A percentile compares a stretch with the other conserved stretches of the same genome.
phyloP scores from a whole-genome alignment of 2,329 filamentous ascomycete genomes.

The Aspergillus cejpii region DNA sequence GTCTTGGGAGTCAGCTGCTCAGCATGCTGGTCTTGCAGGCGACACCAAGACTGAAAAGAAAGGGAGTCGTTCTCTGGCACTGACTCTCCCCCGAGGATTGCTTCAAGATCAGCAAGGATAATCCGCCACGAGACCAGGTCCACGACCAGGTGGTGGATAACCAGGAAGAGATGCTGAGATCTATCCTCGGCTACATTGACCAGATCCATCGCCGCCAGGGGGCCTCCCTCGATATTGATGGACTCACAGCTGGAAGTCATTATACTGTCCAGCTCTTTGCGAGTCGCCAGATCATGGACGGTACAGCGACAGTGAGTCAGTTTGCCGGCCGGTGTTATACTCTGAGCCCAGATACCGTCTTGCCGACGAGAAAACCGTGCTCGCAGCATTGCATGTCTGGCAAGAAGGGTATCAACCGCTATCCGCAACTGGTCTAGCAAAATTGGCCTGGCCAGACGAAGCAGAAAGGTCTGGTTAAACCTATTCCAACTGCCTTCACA shows the following conservation, averaged over 20 bases:
- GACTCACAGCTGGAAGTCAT: neutral
- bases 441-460: slow-evolving; percentile 6
- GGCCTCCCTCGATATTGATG: slow-evolving; percentile 2
- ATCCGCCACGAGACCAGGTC: slow-evolving; percentile 5
- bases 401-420: neutral
- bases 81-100: neutral
- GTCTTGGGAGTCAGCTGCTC: neutral
- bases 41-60: neutral
- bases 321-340: neutral
- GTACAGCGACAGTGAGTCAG: neutral
- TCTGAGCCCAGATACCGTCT: neutral
- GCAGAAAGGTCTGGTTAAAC: slow-evolving; percentile 4
- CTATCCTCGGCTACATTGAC: neutral
- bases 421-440: slow-evolving; percentile 3
- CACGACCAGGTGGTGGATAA: slow-evolving; percentile 2
- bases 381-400: slow-evolving; percentile 3
- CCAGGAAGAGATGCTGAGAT: neutral
- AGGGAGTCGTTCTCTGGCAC: neutral
- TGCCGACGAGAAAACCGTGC: neutral
- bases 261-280: neutral
- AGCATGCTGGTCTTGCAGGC: neutral
- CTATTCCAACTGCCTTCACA: neutral
- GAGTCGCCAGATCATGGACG: neutral
- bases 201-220: neutral
- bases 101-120: slow-evolving; percentile 1